Base-by-base conservation (phyloP, 371 early-diverging fungal genomes). In the Mortierella sp. region DNA sequence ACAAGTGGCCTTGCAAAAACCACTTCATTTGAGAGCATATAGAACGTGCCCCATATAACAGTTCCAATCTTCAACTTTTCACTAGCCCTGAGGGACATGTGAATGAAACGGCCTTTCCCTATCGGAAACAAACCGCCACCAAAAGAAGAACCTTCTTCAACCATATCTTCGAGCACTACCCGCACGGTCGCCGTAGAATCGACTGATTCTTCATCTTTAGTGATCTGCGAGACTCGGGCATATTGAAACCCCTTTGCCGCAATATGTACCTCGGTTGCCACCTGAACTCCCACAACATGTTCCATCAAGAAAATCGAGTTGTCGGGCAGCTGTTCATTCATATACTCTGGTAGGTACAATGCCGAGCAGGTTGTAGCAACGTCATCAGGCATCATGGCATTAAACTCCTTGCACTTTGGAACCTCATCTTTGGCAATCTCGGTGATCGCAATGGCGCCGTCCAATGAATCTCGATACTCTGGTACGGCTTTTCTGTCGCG, bases 1-100 rank as follows among this genome's bases (percentile, higher is more conserved):
- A 56, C 45, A 22, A 72, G 49, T 3, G 79, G 79, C 19, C 66
- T 23, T 17, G 79, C 72, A 66, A 78, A 78, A 2, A 65, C 35
- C 1, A 66, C 15, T 0, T 59, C 63, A 34, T 61, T 72, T 17
- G 68, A 56, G 3, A 72, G 73, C 0, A 56, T 65, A 28, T 54
- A 78, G 34, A 78, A 78, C 42, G 68, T 69, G 1, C 79, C 79
- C 53, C 68, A 57, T 5, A 78, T 22, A 2, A 78, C 53, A 1
- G 55, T 62, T 10, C 66, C 73, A 17, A 29, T 12, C 12, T 56
- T 23, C 23, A 78, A n/a, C 2, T 57, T 59, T 2, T 17, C 37
- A 4, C 73, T 73, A 9, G 62, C 54, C 1, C 58, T 56, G 5
- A 6, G 22, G 17, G 56, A 35, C 32, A 78, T n/a, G 35, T 47